These are phyloP conservation scores for Penicillium cataractarum DNA, from an alignment of 495 filamentous ascomycete genomes.

Conservation along the genomic window DNA sequence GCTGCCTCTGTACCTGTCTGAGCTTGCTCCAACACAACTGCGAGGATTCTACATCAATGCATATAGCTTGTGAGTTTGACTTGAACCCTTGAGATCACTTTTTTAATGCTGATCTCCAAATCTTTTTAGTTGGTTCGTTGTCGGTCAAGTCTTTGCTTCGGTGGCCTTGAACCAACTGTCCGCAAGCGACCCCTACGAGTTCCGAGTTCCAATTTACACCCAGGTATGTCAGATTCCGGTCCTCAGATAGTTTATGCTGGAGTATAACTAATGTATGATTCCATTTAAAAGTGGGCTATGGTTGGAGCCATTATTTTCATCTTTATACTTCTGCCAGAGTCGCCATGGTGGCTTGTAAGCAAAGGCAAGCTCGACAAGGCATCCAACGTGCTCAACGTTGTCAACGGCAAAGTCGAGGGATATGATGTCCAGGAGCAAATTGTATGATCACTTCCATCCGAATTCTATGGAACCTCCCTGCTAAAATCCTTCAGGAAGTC, in stretches of 20 bases:
- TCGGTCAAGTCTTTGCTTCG: slow-evolving; percentile 45
- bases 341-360: slow-evolving; percentile 42
- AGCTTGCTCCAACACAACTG: slow-evolving; percentile 43
- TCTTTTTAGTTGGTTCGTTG: slow-evolving; percentile 40
- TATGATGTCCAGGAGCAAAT: slow-evolving; percentile 40
- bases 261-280: not conserved
- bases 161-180: slow-evolving; percentile 40
- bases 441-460: slow-evolving; percentile 14
- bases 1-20: slow-evolving; percentile 45
- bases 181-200: slow-evolving; percentile 32
- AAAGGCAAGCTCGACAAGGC: slow-evolving; percentile 43
- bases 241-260: not conserved
- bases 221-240: slow-evolving; percentile 26
- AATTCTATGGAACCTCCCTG: not conserved
- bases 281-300: slow-evolving; percentile 38
- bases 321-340: slow-evolving; percentile 38
- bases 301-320: slow-evolving; percentile 34
- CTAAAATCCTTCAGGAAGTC: slow-evolving; percentile 23
- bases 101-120: slow-evolving; percentile 2
- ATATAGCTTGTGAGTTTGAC: slow-evolving; percentile 37
- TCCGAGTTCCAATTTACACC: slow-evolving; percentile 44
- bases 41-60: slow-evolving; percentile 45
- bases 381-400: slow-evolving; percentile 26
- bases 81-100: too few relatives aligned
- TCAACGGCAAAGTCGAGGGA: slow-evolving; percentile 34